Percentiles rank a stretch among this genome's conserved stretches.
These are phyloP conservation scores for Phalaenopsis aphrodite DNA, from an alignment of 106 monocot species.

Conservation along the genomic window DNA sequence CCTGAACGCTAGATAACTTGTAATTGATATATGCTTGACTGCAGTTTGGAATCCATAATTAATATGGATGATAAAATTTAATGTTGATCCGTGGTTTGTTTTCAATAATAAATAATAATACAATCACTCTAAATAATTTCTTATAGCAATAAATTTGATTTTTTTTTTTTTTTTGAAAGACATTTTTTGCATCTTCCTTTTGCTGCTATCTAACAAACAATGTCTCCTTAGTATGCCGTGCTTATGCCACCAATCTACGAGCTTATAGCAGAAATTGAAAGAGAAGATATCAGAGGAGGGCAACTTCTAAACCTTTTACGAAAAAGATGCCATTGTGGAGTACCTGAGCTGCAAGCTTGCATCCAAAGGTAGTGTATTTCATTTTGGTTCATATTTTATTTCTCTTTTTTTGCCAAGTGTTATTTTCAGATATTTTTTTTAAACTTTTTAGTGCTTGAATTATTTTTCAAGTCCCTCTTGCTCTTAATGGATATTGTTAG, in stretches of 20 bases:
- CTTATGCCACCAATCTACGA: constrained; percentile 82
- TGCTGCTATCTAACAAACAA: background rate
- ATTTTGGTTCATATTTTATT: background rate
- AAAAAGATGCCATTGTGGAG: constrained; percentile 91
- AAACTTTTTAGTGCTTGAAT: background rate
- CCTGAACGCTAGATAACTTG: too few relatives aligned
- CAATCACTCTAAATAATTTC: too few relatives aligned
- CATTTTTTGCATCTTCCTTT: background rate
- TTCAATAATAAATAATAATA: too few relatives aligned
- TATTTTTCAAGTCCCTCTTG: background rate
- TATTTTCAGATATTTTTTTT: background rate
- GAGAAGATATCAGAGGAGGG: constrained; percentile 83
- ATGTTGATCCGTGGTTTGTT: too few relatives aligned
- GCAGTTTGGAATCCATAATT: too few relatives aligned
- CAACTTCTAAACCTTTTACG: constrained; percentile 83
- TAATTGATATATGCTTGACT: too few relatives aligned
- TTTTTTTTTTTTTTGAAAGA: background rate
- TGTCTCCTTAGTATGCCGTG: constrained; percentile 54
- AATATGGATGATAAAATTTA: too few relatives aligned
- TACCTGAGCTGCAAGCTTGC: constrained; percentile 93
- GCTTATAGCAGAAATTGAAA: constrained; percentile 76
- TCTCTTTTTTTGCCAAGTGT: background rate
- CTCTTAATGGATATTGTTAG: background rate
- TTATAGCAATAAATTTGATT: background rate
- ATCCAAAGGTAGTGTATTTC: constrained; percentile 56